Conservation (phyloP, 2,329 filamentous ascomycete genomes). For the Fusarium annulatum region DNA sequence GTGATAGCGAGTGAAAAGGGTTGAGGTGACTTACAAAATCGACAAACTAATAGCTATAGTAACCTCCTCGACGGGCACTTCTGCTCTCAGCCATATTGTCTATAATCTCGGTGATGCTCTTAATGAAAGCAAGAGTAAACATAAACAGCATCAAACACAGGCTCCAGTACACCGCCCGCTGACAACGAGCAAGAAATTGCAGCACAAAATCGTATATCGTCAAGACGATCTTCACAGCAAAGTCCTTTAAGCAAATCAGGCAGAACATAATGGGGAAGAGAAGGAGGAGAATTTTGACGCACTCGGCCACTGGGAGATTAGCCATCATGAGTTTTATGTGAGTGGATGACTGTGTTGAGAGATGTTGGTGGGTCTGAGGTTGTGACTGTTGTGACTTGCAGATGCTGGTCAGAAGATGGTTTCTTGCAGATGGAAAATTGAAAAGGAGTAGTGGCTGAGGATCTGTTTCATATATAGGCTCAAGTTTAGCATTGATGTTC, state of each 20-base stretch:
- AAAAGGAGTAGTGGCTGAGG: too few relatives aligned
- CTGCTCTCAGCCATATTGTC: too few relatives aligned
- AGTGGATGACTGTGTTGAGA: neutral
- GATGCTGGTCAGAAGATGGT: neutral
- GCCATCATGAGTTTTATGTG: neutral
- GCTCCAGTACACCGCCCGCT: neutral
- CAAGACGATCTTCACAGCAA: rapidly evolving
- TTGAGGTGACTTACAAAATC: neutral
- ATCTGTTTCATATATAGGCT: too few relatives aligned
- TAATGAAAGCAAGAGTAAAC: neutral
- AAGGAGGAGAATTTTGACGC: too few relatives aligned
- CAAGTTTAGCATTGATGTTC: too few relatives aligned
- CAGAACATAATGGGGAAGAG: neutral
- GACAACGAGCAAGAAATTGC: neutral
- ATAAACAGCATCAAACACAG: neutral
- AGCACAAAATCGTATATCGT: neutral
- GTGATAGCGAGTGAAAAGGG: neutral
- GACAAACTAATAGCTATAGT: neutral
- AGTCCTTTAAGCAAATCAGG: neutral
- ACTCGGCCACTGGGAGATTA: too few relatives aligned
- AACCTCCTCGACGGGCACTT: too few relatives aligned
- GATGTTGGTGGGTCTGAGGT: rapidly evolving
- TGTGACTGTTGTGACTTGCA: rapidly evolving
- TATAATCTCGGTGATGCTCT: too few relatives aligned
- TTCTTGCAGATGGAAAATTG: too few relatives aligned